phyloP scores from a whole-genome alignment of 768 basidiomycete species.

The Fomitopsis serialis region DNA sequence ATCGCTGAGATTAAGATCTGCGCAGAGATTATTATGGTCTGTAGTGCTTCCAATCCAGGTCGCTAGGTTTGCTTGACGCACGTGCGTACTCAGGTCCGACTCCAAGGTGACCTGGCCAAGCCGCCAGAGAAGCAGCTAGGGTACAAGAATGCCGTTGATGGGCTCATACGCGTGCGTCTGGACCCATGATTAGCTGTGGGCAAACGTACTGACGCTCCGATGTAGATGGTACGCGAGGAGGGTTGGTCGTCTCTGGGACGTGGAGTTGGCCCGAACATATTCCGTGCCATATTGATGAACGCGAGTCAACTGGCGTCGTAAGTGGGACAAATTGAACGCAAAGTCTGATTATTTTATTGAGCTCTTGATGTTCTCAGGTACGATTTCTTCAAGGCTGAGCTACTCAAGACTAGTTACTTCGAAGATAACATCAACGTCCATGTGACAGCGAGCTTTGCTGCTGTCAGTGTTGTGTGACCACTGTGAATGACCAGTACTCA shows the following conservation, averaged over 20 bases:
- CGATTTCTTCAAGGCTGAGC: conserved; percentile 86
- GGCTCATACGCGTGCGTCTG: conserved; percentile 68
- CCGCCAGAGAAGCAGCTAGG: conserved; percentile 84
- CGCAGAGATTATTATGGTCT: conserved; percentile 25
- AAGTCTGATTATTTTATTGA: too few relatives aligned
- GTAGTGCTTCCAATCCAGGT: not conserved
- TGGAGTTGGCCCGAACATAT: conserved; percentile 80
- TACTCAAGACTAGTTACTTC: conserved; percentile 67
- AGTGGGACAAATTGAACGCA: conserved; percentile 26
- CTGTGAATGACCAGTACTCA: not conserved
- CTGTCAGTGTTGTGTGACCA: conserved; percentile 42
- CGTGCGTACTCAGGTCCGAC: conserved; percentile 47
- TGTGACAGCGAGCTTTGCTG: conserved; percentile 82
- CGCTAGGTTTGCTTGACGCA: not conserved
- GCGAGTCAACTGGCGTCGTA: conserved; percentile 88
- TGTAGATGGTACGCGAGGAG: conserved; percentile 84
- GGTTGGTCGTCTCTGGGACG: conserved; percentile 69
- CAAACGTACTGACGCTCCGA: conserved; percentile 6
- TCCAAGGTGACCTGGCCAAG: conserved; percentile 90
- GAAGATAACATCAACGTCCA: conserved; percentile 80
- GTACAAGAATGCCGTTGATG: conserved; percentile 88
- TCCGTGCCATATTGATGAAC: conserved; percentile 86
- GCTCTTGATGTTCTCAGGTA: conserved; percentile 43
- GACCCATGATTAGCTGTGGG: conserved; percentile 1
- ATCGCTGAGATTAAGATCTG: not conserved